Percentiles rank a stretch among this genome's conserved stretches.
phyloP scores from a whole-genome alignment of 2,329 filamentous ascomycete genomes.

The Colletotrichum siamense region DNA sequence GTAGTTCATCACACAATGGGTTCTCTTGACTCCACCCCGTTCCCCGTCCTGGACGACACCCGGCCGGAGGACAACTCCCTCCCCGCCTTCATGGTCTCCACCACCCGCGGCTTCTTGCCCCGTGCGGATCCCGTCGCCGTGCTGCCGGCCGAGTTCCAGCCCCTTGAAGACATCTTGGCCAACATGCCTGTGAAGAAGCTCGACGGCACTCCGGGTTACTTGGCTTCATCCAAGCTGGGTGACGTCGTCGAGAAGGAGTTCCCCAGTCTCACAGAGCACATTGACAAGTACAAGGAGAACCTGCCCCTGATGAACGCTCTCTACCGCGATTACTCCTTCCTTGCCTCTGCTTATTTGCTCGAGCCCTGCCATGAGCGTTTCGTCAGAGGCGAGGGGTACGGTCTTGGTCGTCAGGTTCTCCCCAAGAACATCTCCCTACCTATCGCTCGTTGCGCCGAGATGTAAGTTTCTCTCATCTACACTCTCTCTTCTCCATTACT shows the following conservation, averaged over 20 bases:
- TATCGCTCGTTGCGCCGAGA: slow-evolving; percentile 81
- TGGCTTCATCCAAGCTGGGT: slow-evolving; percentile 77
- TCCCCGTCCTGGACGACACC: slow-evolving; percentile 69
- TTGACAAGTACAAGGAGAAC: slow-evolving; percentile 77
- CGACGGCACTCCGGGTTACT: slow-evolving; percentile 76
- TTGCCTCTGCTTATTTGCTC: slow-evolving; percentile 87
- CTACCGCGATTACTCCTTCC: slow-evolving; percentile 91
- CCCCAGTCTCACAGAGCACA: slow-evolving; percentile 74
- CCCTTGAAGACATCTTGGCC: slow-evolving; percentile 73
- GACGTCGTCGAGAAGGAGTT: slow-evolving; percentile 76
- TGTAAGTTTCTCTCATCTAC: slow-evolving; percentile 62
- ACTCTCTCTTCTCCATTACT: background rate
- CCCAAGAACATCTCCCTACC: slow-evolving; percentile 80
- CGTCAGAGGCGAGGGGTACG: slow-evolving; percentile 76
- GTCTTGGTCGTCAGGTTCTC: slow-evolving; percentile 75
- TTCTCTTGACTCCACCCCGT: slow-evolving; percentile 45
- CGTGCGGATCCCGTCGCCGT: slow-evolving; percentile 65
- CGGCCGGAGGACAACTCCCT: slow-evolving; percentile 66
- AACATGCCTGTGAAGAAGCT: slow-evolving; percentile 81
- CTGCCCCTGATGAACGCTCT: slow-evolving; percentile 82
- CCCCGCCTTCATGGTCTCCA: slow-evolving; percentile 82
- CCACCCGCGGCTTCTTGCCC: slow-evolving; percentile 75
- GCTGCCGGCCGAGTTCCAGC: slow-evolving; percentile 76
- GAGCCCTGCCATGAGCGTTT: slow-evolving; percentile 87
- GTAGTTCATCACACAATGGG: slow-evolving; percentile 38